These are phyloP conservation scores for Candida fluviatilis DNA, from an alignment of 805 yeast genomes.

Conservation along the genomic window DNA sequence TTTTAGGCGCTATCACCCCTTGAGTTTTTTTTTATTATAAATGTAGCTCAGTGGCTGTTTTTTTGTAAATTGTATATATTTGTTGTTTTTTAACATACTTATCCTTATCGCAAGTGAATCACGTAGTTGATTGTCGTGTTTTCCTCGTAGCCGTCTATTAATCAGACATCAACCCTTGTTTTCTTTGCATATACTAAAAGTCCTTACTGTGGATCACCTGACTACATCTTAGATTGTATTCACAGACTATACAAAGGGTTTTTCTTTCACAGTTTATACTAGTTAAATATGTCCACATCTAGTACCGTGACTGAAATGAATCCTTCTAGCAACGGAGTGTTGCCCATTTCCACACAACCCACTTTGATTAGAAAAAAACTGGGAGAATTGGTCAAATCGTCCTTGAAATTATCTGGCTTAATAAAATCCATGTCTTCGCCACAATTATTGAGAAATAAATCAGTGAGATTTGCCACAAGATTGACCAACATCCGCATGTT, in stretches of 20 bases:
- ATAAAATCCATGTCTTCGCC: conserved; percentile 24
- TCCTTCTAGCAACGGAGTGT: neutral
- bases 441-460: conserved; percentile 32
- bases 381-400: conserved; percentile 79
- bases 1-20: neutral
- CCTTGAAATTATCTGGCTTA: conserved; percentile 48
- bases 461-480: conserved; percentile 61
- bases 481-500: conserved; percentile 63
- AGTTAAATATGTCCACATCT: neutral
- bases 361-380: conserved; percentile 70
- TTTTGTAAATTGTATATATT: neutral
- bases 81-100: neutral
- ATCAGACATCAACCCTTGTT: no score
- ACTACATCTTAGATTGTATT: no score
- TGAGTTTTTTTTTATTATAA: neutral
- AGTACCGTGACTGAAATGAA: neutral
- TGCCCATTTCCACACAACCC: conserved; percentile 5
- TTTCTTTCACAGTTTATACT: neutral
- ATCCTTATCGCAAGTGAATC: no score
- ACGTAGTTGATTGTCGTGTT: no score
- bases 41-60: neutral
- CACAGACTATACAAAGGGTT: no score
- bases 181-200: no score
- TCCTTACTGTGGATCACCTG: no score
- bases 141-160: no score